These are phyloP conservation scores for Gossypium gossypioides DNA, from an alignment of 441 rosid species.

Conservation along the genomic window DNA sequence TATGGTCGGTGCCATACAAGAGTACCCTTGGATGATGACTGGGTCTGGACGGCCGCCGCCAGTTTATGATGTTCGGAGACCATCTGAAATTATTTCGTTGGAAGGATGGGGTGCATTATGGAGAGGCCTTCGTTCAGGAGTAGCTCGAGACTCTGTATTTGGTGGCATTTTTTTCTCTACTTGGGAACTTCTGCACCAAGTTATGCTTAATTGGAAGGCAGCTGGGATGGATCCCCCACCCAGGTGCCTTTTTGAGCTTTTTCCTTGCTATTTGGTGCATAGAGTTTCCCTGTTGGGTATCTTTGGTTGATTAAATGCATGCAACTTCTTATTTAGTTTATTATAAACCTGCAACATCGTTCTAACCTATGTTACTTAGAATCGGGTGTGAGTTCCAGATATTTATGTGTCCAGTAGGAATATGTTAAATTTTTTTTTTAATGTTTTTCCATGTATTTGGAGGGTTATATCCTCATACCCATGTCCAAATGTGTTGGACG, in stretches of 20 bases:
- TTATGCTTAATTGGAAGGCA: constrained; percentile 80
- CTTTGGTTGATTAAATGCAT: background rate
- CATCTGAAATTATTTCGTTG: constrained; percentile 49
- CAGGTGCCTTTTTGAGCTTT: constrained; percentile 31
- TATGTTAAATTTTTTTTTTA: background rate
- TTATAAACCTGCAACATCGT: background rate
- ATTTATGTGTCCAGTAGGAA: background rate
- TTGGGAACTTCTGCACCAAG: constrained; percentile 71
- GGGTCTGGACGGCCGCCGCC: constrained; percentile 87
- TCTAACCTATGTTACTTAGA: background rate
- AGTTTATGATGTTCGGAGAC: constrained; percentile 53
- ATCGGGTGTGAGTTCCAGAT: background rate
- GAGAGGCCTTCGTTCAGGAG: constrained; percentile 68
- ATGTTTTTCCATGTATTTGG: background rate
- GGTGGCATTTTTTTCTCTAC: constrained; percentile 74
- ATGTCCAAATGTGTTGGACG: background rate
- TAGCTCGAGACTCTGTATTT: constrained; percentile 56
- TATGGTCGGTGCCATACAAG: constrained; percentile 53
- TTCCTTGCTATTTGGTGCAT: background rate
- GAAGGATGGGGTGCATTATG: constrained; percentile 76
- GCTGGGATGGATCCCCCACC: constrained; percentile 75
- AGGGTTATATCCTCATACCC: background rate
- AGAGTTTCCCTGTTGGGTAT: background rate
- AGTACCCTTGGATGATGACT: constrained; percentile 88
- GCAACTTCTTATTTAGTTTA: background rate